Percentiles rank a stretch among this genome's conserved stretches.
Conservation (phyloP, 2,329 filamentous ascomycete species). For the Graphilbum sp. region DNA sequence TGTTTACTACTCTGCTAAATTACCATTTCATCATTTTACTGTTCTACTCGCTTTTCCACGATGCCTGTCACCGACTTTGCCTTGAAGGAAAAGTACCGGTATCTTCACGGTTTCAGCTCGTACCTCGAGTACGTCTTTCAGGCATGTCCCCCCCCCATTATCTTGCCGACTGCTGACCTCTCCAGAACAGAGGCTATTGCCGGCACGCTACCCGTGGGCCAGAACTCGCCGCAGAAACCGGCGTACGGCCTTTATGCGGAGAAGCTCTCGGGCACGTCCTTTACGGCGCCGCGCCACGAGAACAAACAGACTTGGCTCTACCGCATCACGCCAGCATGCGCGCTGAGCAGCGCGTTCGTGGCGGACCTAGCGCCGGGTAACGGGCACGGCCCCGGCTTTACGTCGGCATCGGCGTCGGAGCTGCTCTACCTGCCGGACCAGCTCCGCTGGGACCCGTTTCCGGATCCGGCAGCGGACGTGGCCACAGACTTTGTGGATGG, state of each 20-base stretch:
- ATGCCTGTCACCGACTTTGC: constrained; percentile 36
- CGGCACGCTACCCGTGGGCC: constrained; percentile 55
- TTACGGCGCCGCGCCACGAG: constrained; percentile 51
- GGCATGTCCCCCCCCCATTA: background rate
- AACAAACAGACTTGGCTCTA: constrained; percentile 63
- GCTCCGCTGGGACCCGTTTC: constrained; percentile 63
- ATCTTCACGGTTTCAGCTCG: constrained; percentile 62
- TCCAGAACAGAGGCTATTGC: constrained; percentile 58
- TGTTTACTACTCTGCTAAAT: too few relatives aligned
- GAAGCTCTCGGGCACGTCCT: constrained; percentile 57
- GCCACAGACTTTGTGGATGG: constrained; percentile 33
- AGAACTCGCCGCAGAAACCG: constrained; percentile 71
- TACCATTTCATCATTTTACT: background rate
- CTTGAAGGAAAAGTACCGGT: constrained; percentile 45
- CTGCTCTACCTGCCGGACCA: constrained; percentile 68
- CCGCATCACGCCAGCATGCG: constrained; percentile 47
- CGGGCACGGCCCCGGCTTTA: too few relatives aligned
- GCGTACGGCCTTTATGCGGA: constrained; percentile 69
- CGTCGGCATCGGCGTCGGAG: constrained; percentile 8
- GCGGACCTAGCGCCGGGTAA: too few relatives aligned
- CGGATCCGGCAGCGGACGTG: constrained; percentile 36
- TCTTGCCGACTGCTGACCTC: background rate
- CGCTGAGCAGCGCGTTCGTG: constrained; percentile 40
- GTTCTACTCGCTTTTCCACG: constrained; percentile 2
- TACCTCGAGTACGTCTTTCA: constrained; percentile 51